These are phyloP conservation scores for Periglandula ipomoeae DNA, from an alignment of 2,329 filamentous ascomycete genomes.

Conservation along the genomic window DNA sequence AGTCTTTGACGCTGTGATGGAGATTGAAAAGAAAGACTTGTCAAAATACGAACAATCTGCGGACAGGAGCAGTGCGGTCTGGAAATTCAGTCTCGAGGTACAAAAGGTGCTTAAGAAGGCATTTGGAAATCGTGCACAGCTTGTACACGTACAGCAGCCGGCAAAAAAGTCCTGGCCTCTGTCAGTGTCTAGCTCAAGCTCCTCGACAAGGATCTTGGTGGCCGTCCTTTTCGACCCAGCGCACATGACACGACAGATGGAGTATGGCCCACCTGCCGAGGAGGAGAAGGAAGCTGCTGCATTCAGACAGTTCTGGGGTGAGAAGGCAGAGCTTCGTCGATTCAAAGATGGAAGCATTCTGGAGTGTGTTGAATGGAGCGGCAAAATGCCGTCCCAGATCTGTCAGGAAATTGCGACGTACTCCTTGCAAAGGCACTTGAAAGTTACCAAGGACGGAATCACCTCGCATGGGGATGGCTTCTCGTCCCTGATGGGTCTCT, in stretches of 20 bases:
- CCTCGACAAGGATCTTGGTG: conserved; percentile 41
- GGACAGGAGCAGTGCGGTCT: conserved; percentile 34
- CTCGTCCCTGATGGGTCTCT: conserved; percentile 36
- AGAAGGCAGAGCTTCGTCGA: conserved; percentile 82
- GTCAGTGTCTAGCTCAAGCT: conserved; percentile 11
- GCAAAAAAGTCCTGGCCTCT: conserved; percentile 23
- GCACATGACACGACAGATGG: conserved; percentile 67
- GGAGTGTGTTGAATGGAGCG: conserved; percentile 82
- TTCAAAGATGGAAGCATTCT: conserved; percentile 94
- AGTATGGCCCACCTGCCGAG: conserved; percentile 81
- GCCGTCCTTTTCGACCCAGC: conserved; percentile 64
- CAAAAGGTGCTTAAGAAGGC: conserved; percentile 60
- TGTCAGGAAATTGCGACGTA: conserved; percentile 73
- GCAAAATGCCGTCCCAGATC: conserved; percentile 53
- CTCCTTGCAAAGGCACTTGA: conserved; percentile 61
- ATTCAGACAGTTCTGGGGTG: conserved; percentile 91
- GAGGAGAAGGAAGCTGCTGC: conserved; percentile 70
- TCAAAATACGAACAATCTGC: conserved; percentile 17
- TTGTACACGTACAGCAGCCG: conserved; percentile 50
- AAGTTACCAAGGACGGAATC: conserved; percentile 45
- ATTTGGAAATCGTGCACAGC: conserved; percentile 62
- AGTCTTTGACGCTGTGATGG: conserved; percentile 41
- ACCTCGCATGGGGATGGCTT: conserved; percentile 41
- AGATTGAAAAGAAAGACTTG: conserved; percentile 24
- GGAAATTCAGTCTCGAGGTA: conserved; percentile 45